Percentiles rank a stretch among this genome's conserved stretches.
Conservation (phyloP, 768 basidiomycete genomes). For the Trametes cubensis region DNA sequence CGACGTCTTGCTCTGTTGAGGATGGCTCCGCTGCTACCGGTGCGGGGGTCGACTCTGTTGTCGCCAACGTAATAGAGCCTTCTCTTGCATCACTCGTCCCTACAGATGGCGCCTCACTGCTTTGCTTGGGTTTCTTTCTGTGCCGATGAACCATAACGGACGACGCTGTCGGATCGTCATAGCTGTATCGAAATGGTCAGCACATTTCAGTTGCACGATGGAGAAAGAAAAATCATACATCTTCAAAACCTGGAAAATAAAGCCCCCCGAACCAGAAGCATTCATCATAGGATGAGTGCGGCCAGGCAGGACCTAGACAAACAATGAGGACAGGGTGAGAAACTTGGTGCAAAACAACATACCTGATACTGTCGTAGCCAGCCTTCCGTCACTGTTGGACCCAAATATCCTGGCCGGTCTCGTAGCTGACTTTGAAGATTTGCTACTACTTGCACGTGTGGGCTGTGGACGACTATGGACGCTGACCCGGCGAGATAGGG, state of each 20-base stretch:
- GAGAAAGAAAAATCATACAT: slow-evolving; percentile 52
- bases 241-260: slow-evolving; percentile 82
- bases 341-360: background rate
- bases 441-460: slow-evolving; percentile 76
- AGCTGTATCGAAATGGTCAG: slow-evolving; percentile 40
- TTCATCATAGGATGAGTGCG: slow-evolving; percentile 95
- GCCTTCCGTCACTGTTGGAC: slow-evolving; percentile 79
- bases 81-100: background rate
- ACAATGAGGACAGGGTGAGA: background rate
- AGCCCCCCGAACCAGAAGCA: slow-evolving; percentile 87
- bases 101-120: slow-evolving; percentile 4
- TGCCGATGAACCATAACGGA: slow-evolving; percentile 54
- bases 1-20: slow-evolving; percentile 7
- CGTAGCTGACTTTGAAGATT: slow-evolving; percentile 76
- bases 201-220: too few species aligned
- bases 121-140: slow-evolving; percentile 42
- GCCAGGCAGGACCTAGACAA: slow-evolving; percentile 79
- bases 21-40: background rate
- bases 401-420: slow-evolving; percentile 65
- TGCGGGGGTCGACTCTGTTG: background rate
- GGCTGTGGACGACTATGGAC: slow-evolving; percentile 85
- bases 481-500: slow-evolving; percentile 86
- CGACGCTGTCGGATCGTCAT: slow-evolving; percentile 65
- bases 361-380: slow-evolving; percentile 91
- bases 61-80: slow-evolving; percentile 3